Percentiles rank a stretch among this genome's conserved stretches.
Evolutionary conservation across 305 asterid species (phyloP).

Genomic region (Coffea humblotiana): DNA sequence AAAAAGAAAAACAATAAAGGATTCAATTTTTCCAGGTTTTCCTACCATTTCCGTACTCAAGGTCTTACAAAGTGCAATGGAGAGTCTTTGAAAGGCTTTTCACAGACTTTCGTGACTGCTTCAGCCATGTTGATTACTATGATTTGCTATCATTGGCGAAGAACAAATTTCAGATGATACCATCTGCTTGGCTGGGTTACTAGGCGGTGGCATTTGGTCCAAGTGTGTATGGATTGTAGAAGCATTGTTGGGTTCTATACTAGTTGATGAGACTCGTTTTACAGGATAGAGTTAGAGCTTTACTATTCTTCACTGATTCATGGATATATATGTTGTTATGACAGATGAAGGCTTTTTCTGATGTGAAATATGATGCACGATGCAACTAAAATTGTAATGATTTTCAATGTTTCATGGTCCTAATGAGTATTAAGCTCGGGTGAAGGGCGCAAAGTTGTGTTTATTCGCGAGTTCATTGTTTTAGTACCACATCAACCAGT

Average conservation of each 20-base stretch:
- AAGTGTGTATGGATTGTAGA: no score
- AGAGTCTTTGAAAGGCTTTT: constrained; percentile 67
- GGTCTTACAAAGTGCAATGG: constrained; percentile 71
- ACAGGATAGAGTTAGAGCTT: neutral
- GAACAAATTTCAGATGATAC: constrained; percentile 65
- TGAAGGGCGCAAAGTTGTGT: neutral
- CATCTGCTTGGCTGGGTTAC: constrained; percentile 69
- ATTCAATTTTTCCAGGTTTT: constrained; percentile 43
- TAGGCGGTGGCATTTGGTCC: constrained; percentile 17
- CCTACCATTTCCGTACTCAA: constrained; percentile 61
- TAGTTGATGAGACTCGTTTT: neutral
- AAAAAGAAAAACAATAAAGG: no score
- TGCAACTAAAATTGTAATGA: neutral
- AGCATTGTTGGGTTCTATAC: neutral
- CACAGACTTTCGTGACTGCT: constrained; percentile 74
- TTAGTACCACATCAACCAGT: no score
- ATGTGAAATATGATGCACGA: neutral
- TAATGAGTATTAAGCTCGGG: neutral
- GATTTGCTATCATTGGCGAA: constrained; percentile 61
- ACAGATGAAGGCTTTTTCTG: neutral
- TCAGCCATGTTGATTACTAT: constrained; percentile 48
- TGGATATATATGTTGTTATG: neutral
- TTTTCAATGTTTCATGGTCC: neutral
- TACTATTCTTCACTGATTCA: neutral
- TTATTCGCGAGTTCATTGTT: no score